Percentiles rank a stretch among this genome's conserved stretches.
phyloP scores from a whole-genome alignment of 2,329 filamentous ascomycete genomes.

The Purpureocillium takamizusanense region DNA sequence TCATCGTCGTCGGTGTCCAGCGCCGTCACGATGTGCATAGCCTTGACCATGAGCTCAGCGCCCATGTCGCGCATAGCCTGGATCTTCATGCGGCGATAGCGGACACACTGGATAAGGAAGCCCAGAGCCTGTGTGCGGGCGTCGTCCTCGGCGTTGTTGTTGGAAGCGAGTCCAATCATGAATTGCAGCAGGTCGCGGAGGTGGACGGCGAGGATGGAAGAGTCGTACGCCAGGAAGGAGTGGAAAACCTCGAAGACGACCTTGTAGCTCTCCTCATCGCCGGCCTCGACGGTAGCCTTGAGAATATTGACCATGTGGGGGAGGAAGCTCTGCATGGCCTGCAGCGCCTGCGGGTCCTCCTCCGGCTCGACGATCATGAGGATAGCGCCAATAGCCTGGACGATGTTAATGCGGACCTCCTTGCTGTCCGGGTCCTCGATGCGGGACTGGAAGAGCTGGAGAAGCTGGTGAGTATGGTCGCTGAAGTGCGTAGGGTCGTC shows the following conservation, averaged over 20 bases:
- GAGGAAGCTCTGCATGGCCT: slow-evolving; percentile 69
- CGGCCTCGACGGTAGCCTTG: slow-evolving; percentile 69
- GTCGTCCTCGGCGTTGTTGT: slow-evolving; percentile 72
- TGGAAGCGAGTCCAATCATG: slow-evolving; percentile 80
- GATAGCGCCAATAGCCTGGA: slow-evolving; percentile 80
- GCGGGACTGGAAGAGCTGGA: slow-evolving; percentile 75
- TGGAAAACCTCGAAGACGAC: slow-evolving; percentile 96
- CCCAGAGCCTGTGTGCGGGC: slow-evolving; percentile 82
- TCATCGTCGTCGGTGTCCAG: slow-evolving; percentile 69
- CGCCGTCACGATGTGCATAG: slow-evolving; percentile 83
- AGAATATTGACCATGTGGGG: slow-evolving; percentile 85
- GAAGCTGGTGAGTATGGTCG: slow-evolving; percentile 70
- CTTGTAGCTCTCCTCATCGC: slow-evolving; percentile 81
- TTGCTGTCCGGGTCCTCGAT: slow-evolving; percentile 85
- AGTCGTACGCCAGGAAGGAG: slow-evolving; percentile 84
- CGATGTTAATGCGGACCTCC: slow-evolving; percentile 90
- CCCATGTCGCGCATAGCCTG: slow-evolving; percentile 80
- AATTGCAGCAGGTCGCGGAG: slow-evolving; percentile 86
- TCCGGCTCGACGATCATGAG: slow-evolving; percentile 83
- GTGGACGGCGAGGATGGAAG: slow-evolving; percentile 71
- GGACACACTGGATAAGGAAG: slow-evolving; percentile 87
- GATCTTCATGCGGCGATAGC: slow-evolving; percentile 91
- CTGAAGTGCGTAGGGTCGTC: slow-evolving; percentile 76
- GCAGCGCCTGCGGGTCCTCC: slow-evolving; percentile 66
- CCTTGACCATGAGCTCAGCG: slow-evolving; percentile 77